phyloP scores from a whole-genome alignment of 2,329 filamentous ascomycete species.

The Pestalotiopsis sp. region DNA sequence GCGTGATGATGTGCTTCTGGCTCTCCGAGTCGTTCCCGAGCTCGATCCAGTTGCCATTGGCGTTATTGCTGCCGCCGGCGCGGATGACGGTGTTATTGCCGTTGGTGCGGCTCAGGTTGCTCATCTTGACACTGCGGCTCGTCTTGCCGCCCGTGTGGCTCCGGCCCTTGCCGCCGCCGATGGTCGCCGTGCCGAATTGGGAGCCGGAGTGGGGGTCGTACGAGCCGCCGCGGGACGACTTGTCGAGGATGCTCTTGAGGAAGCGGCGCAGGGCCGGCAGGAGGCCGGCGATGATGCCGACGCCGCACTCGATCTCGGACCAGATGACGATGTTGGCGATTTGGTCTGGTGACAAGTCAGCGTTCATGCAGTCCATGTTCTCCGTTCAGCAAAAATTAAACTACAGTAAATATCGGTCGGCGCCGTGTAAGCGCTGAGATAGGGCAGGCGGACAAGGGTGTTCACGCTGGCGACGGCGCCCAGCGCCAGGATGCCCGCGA shows the following conservation, averaged over 20 bases:
- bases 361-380: too few species aligned
- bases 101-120: not conserved
- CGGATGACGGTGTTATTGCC: not conserved
- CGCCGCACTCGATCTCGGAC: conserved; percentile 26
- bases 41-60: not conserved
- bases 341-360: not conserved
- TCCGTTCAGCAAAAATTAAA: not conserved
- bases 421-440: not conserved
- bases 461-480: conserved; percentile 12
- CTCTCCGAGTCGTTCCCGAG: conserved; percentile 4
- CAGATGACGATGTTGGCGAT: conserved; percentile 22
- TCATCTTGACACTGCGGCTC: not conserved
- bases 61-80: not conserved
- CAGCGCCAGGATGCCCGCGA: conserved; percentile 16
- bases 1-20: conserved; percentile 3
- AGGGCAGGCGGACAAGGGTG: conserved; percentile 7
- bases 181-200: not conserved
- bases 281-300: conserved; percentile 27
- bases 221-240: not conserved
- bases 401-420: not conserved
- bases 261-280: conserved; percentile 25
- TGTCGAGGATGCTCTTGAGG: conserved; percentile 16
- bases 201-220: not conserved
- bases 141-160: not conserved
- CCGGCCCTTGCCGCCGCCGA: conserved; percentile 1